A percentile compares a stretch with the other conserved stretches of the same genome.
Conservation (phyloP, 2,329 filamentous ascomycete genomes). For the Tolypocladium tundrense region DNA sequence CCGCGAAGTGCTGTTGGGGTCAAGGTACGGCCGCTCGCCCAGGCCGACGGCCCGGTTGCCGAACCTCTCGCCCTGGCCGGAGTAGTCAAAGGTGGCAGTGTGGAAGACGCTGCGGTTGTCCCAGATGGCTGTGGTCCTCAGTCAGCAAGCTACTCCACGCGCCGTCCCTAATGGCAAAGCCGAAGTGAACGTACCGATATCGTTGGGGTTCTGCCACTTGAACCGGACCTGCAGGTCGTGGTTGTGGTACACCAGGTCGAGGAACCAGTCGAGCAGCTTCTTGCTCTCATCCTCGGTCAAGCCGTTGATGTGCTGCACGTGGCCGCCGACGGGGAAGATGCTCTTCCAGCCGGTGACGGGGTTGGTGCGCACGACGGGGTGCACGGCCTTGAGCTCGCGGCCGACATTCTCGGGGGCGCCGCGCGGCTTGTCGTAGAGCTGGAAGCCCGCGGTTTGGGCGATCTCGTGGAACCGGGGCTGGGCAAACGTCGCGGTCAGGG, state of each 20-base stretch:
- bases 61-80: constrained; percentile 33
- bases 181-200: constrained; percentile 19
- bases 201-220: constrained; percentile 33
- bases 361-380: constrained; percentile 47
- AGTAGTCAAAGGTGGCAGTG: constrained; percentile 41
- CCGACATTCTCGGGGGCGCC: constrained; percentile 42
- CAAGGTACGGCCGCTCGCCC: constrained; percentile 44
- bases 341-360: constrained; percentile 49
- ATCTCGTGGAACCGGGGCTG: constrained; percentile 39
- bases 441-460: constrained; percentile 32
- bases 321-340: constrained; percentile 40
- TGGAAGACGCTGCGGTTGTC: constrained; percentile 48
- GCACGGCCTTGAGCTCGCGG: constrained; percentile 33
- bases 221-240: constrained; percentile 44
- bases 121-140: constrained; percentile 36
- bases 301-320: constrained; percentile 40
- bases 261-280: constrained; percentile 40
- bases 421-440: constrained; percentile 32
- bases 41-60: constrained; percentile 41
- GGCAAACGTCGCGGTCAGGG: constrained; percentile 43
- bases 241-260: constrained; percentile 39
- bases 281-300: constrained; percentile 36
- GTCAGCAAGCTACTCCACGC: neutral
- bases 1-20: constrained; percentile 27
- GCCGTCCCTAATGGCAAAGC: neutral